phyloP scores from a whole-genome alignment of 2,329 filamentous ascomycete genomes.

The Coniochaeta sp. region DNA sequence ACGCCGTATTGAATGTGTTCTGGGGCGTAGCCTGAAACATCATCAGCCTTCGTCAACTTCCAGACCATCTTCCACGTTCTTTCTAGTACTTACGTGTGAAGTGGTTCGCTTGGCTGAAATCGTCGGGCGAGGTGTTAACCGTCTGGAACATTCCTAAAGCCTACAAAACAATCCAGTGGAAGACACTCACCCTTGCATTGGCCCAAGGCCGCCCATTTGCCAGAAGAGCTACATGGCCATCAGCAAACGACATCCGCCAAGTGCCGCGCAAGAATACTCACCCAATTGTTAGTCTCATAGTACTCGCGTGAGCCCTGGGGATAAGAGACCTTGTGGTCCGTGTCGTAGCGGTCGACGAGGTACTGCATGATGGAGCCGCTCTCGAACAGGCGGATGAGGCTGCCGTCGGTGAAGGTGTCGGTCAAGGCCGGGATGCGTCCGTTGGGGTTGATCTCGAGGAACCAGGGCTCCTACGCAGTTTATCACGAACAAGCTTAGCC shows the following conservation, averaged over 20 bases:
- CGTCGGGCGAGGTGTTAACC: conserved; percentile 6
- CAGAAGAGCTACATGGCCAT: conserved; percentile 46
- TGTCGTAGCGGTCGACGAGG: conserved; percentile 73
- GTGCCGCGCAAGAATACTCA: conserved; percentile 20
- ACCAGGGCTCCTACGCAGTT: conserved; percentile 58
- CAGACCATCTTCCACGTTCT: background rate
- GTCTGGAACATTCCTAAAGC: background rate
- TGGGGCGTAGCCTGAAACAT: conserved; percentile 58
- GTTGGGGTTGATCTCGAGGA: conserved; percentile 87
- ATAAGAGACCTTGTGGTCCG: conserved; percentile 75
- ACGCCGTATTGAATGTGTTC: conserved; percentile 78
- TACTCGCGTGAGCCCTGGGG: conserved; percentile 64
- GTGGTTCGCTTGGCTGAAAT: conserved; percentile 74
- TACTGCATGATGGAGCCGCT: conserved; percentile 80
- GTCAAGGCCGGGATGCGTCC: conserved; percentile 84
- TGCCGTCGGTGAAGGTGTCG: conserved; percentile 68
- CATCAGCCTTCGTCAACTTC: background rate
- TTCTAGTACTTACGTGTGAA: conserved; percentile 50
- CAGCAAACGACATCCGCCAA: background rate
- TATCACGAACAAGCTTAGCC: background rate
- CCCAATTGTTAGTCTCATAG: conserved; percentile 76
- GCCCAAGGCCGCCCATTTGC: conserved; percentile 74
- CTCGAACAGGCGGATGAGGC: conserved; percentile 72
- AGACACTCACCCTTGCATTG: conserved; percentile 56
- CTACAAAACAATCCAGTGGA: background rate